Base-by-base conservation (phyloP, 202 grass and related monocot species). In the Panicum hallii region DNA sequence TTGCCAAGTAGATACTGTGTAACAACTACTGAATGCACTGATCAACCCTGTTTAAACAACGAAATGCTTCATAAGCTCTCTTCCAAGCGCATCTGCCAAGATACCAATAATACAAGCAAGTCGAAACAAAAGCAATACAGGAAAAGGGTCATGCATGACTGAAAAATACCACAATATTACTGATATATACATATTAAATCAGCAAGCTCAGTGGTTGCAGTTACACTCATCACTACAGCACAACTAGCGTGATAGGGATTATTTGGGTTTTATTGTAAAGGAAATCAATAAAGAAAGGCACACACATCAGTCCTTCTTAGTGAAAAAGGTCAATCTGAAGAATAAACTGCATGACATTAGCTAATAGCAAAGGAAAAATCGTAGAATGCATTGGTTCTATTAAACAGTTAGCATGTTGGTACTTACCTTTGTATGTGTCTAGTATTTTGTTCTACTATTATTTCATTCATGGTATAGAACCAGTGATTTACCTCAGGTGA, bases 41-140 rank as follows among this genome's bases (percentile, higher is more conserved):
- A 47, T 61, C 23, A 40, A 48, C 32, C 6, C 17, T 61, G 19
- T 40, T 61, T 73, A 47, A 40, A 47, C 11, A 36, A 11, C 4
- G 11, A 72, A 55, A 82, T 82, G 80, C 41, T 73, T 40, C 19
- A 9, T 73, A 34, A 63, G 55, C 55, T 63, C 28, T 42, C 80
- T 49, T 82, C 55, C 80, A 82, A n/a, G 42, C 23, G 43, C 68
- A 63, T 26, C 26, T 82, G 80, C 72, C 55, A 82, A 82, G 42
- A 63, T 62, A 45, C 80, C 63, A 82, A 40, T 73, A 63, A 49
- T 82, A 63, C 26, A 72, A 71, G 63, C 17, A 63, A 82, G 55
- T 72, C 48, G 62, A 58, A 72, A 61, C 67, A 72, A 72, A 72
- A 38, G 12, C 28, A 47, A 26, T 82, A 73, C 68, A 82, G 67